These are phyloP conservation scores for Botrytis elliptica DNA, from an alignment of 2,329 filamentous ascomycete genomes.

Conservation along the genomic window DNA sequence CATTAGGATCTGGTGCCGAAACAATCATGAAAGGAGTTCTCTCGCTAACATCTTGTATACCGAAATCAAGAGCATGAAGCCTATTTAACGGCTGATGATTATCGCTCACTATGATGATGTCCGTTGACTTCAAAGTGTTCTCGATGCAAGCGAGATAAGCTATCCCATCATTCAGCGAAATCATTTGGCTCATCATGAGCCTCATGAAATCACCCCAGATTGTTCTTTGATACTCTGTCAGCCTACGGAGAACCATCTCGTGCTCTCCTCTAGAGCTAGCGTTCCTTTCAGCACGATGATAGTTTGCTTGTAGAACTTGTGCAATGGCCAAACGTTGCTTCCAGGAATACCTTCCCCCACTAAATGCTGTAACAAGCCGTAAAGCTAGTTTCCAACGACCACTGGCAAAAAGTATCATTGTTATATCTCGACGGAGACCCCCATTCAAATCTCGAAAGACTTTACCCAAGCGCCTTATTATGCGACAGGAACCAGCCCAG, in stretches of 20 bases:
- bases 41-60: background rate
- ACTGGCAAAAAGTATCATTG: background rate
- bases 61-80: conserved; percentile 7
- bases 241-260: background rate
- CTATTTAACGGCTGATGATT: background rate
- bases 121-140: conserved; percentile 1
- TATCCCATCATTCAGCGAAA: conserved; percentile 11
- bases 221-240: background rate
- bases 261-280: background rate
- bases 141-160: conserved; percentile 3
- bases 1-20: background rate
- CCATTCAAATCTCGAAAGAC: background rate
- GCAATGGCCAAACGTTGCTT: conserved; percentile 4
- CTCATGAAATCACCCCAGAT: conserved; percentile 19
- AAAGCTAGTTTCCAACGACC: conserved; percentile 6
- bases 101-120: background rate
- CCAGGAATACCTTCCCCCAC: conserved; percentile 7
- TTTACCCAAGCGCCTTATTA: background rate
- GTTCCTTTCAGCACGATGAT: background rate
- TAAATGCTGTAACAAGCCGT: background rate
- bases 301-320: background rate
- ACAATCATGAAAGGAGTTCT: conserved; percentile 9
- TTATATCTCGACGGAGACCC: conserved; percentile 1
- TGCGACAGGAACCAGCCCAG: conserved; percentile 12
- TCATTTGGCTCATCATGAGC: conserved; percentile 15